phyloP scores from a whole-genome alignment of 2,329 filamentous ascomycete genomes.

The Epichloe typhina region DNA sequence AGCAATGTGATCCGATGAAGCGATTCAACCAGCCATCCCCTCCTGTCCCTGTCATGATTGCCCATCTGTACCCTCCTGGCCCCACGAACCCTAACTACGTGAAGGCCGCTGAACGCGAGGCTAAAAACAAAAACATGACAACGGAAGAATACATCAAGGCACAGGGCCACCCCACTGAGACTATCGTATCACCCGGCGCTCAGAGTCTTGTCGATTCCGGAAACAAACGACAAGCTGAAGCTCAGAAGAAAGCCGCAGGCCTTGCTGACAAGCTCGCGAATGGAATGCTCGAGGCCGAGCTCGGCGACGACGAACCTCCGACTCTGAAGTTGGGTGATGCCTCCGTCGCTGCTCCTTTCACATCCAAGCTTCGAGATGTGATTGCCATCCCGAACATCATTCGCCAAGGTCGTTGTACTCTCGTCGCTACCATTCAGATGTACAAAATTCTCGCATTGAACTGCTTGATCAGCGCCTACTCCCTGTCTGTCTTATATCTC shows the following conservation, averaged over 20 bases:
- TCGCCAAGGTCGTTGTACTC: constrained; percentile 89
- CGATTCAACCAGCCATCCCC: constrained; percentile 88
- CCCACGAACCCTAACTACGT: constrained; percentile 87
- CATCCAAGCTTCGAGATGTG: constrained; percentile 92
- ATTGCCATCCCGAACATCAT: constrained; percentile 97
- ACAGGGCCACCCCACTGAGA: constrained; percentile 42
- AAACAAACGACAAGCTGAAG: constrained; percentile 40
- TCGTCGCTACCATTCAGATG: constrained; percentile 98
- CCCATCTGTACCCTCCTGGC: constrained; percentile 86
- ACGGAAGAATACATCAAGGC: constrained; percentile 42
- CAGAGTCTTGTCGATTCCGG: constrained; percentile 31
- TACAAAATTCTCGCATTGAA: constrained; percentile 99
- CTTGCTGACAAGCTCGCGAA: constrained; percentile 78
- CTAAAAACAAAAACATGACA: constrained; percentile 60
- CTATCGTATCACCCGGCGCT: constrained; percentile 53
- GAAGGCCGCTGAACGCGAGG: constrained; percentile 81
- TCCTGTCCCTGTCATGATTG: constrained; percentile 85
- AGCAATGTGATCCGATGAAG: constrained; percentile 82
- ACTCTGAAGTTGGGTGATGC: constrained; percentile 95
- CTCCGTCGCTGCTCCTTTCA: constrained; percentile 93
- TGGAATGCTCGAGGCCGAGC: constrained; percentile 79
- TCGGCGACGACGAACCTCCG: constrained; percentile 82
- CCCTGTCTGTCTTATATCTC: constrained; percentile 86
- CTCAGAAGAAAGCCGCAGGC: constrained; percentile 57
- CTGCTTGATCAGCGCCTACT: constrained; percentile 96